Base-by-base conservation (phyloP, 2,329 filamentous ascomycete species). In the Cryphonectria parasitica region DNA sequence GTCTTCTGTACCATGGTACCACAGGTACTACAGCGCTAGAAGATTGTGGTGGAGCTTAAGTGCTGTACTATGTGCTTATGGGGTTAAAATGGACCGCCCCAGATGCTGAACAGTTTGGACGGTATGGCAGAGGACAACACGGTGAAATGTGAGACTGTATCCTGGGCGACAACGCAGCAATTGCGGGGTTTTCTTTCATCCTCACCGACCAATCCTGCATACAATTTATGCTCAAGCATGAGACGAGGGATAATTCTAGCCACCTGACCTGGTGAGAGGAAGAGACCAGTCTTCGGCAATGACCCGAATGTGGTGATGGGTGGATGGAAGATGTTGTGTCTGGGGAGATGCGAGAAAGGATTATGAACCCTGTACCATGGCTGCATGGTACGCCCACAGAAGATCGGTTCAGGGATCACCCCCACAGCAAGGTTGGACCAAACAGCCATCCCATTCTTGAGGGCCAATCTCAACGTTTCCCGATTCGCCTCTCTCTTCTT, bases 321-420 rank as follows among this genome's bases (percentile, higher is more conserved):
- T 8, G 43, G 45, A 7, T 49, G 45, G 45, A 8, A n/a, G 45
- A 49, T 49, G 45, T n/a, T 49, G 6, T 28, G 25, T 31, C 52
- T 19, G 54, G 25, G 54, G 54, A 34, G 28, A 25, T 58, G 25
- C 2, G 5, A 58, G 54, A 31, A 5, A 34, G 54, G 54, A 19
- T 34, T 58, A 31, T 34, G 28, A 31, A 31, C 25, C 45, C 6
- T 31, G 54, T 34, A 58, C 54, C 54, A 58, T 58, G 22, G 45
- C 45, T n/a, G 45, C 45, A n/a, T n/a, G 45, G 54, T 58, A 58
- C 31, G 54, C 54, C 28, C 25, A 58, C 11, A 56, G 54, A 58
- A 31, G 54, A 58, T 58, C 54, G 54, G 54, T 58, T 1, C 54
- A 31, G 54, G 54, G 54, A 58, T 58, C 54, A 34, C 15, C 54